Evolutionary conservation across 129 eudicot species (phyloP).

Genomic region (Erigeron canadensis): DNA sequence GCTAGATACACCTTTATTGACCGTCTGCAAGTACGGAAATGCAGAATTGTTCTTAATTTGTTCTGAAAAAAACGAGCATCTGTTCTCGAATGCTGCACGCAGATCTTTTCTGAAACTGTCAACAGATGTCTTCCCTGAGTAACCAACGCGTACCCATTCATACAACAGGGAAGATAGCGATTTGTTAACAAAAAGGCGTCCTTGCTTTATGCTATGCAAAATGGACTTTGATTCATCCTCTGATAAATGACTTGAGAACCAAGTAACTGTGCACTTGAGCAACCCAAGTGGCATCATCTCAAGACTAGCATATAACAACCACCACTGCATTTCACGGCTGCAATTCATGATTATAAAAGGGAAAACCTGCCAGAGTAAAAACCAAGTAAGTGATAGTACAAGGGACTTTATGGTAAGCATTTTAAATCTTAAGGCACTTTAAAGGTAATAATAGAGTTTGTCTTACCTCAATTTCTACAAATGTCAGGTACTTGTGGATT

Average conservation of each 20-base stretch:
- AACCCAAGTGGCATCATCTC: constrained; percentile 87
- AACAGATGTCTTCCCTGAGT: constrained; percentile 65
- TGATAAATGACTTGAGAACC: constrained; percentile 79
- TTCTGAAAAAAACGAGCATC: constrained; percentile 52
- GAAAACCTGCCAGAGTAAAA: constrained; percentile 62
- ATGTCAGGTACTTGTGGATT: constrained; percentile 50
- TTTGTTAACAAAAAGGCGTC: constrained; percentile 42
- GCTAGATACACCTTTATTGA: constrained; percentile 21
- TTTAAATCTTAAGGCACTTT: not conserved
- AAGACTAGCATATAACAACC: constrained; percentile 59
- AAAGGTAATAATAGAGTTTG: not conserved
- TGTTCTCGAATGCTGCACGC: constrained; percentile 50
- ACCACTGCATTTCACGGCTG: constrained; percentile 58
- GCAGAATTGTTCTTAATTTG: constrained; percentile 34
- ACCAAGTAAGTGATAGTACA: constrained; percentile 11
- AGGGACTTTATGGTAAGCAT: not conserved
- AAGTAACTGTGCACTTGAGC: constrained; percentile 68
- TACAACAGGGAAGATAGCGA: constrained; percentile 56
- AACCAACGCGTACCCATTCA: constrained; percentile 79
- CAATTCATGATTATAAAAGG: constrained; percentile 55
- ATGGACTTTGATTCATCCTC: constrained; percentile 61
- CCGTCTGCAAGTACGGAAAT: constrained; percentile 14
- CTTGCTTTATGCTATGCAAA: constrained; percentile 45
- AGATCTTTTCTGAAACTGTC: constrained; percentile 57
- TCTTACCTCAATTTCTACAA: constrained; percentile 71